Evolutionary conservation across 495 filamentous ascomycete species (phyloP).

Genomic region (Aspergillus haitiensis): DNA sequence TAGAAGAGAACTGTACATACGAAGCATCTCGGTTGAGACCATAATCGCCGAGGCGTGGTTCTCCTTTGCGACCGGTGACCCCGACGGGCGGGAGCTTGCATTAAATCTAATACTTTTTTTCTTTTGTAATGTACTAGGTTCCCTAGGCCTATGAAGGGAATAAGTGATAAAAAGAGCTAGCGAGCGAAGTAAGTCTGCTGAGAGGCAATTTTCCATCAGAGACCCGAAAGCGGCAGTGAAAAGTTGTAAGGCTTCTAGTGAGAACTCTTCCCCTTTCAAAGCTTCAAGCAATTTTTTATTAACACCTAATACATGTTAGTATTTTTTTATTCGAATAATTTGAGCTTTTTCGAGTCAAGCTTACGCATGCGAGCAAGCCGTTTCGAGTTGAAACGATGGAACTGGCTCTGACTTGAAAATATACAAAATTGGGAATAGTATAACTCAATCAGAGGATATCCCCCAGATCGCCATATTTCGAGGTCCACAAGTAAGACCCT

Average conservation of each 20-base stretch:
- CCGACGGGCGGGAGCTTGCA: constrained; percentile 30
- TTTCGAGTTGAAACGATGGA: constrained; percentile 86
- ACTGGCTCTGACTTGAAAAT: constrained; percentile 81
- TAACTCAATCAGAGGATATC: constrained; percentile 68
- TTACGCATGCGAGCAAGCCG: constrained; percentile 86
- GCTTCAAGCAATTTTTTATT: constrained; percentile 87
- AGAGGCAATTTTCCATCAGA: constrained; percentile 74
- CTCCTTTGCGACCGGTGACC: constrained; percentile 27
- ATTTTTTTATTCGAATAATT: background rate
- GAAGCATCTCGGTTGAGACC: constrained; percentile 72
- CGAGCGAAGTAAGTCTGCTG: constrained; percentile 80
- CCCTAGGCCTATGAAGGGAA: constrained; percentile 69
- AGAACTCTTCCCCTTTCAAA: constrained; percentile 79
- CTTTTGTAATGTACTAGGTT: constrained; percentile 42
- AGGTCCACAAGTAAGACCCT: constrained; percentile 87
- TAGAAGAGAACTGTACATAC: constrained; percentile 80
- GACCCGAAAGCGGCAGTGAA: constrained; percentile 76
- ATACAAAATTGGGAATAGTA: constrained; percentile 90
- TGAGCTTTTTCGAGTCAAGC: constrained; percentile 33
- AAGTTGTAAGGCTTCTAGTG: constrained; percentile 63
- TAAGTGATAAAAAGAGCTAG: constrained; percentile 92
- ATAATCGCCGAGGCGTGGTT: constrained; percentile 45
- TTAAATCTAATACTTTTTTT: constrained; percentile 53
- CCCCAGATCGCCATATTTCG: constrained; percentile 84
- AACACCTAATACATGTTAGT: constrained; percentile 60